Base-by-base conservation (phyloP, 1,284 basidiomycete genomes). In the Somion occarium region DNA sequence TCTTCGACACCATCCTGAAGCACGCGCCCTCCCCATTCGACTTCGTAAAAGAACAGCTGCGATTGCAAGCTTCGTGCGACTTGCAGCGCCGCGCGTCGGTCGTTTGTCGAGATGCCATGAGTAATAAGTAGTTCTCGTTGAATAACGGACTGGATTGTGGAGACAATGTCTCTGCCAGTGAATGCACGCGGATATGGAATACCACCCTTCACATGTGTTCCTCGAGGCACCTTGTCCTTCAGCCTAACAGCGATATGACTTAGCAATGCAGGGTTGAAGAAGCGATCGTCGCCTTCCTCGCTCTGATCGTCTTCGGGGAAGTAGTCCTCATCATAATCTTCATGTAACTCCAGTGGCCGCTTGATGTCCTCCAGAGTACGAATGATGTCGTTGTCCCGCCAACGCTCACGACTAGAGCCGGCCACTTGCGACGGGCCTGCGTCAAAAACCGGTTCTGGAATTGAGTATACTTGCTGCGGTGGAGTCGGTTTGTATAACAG, bases 1-100 rank as follows among this genome's bases (percentile, higher is more conserved):
- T 97, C 93, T 60, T 97, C 94, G 2, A 94, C 88, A 3, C 92
- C 88, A 63, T 98, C 96, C 53, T 88, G 85, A 43, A 98, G 70
- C 1, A 85, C 76, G 22, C 85, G 83, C 51, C 86, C 83, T 27
- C 91, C 93, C 92, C 94, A 97, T 66, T 98, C 95, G 5, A 98
- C 95, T 65, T 99, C 96, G 65, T 96, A 93, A 66, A 98, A 94
- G 76, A 94, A 97, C 5, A 98, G 78, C 66, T 96, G 91, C 55
- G 82, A 86, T 61, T 98, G 94, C 25, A 99, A 73, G 56, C 89
- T 90, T 24, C 92, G 84, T 0, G 93, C 95, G 12, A 97, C 85
- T 59, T 85, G 82, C 11, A 98, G 73, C 1, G 95, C 93, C 12
- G 88, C 85, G 23, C 88, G 79, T 2, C 93, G 78, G 61, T 93